A percentile compares a stretch with the other conserved stretches of the same genome.
phyloP scores from a whole-genome alignment of 163 green algal species.

The Scenedesmus sp. region DNA sequence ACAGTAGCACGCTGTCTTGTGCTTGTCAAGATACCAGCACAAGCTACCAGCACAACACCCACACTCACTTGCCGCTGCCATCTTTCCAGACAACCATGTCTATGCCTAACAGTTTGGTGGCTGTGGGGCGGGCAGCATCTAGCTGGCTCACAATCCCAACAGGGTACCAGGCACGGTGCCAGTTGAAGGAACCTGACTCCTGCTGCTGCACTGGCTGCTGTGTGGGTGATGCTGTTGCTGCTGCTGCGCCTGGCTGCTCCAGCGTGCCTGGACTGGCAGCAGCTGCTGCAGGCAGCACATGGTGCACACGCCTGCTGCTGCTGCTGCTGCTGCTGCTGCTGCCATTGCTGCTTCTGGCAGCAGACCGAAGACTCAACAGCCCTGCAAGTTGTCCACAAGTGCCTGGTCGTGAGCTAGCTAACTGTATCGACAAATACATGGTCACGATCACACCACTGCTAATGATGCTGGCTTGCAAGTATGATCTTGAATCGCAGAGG shows the following conservation, averaged over 20 bases:
- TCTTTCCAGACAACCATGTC: constrained; percentile 39
- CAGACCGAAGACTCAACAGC: not conserved
- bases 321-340: not conserved
- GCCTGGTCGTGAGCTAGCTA: not conserved
- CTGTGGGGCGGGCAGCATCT: not conserved
- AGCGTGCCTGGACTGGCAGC: not conserved
- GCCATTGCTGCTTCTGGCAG: not conserved
- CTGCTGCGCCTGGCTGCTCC: not conserved
- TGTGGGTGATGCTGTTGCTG: not conserved
- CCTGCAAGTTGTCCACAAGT: not conserved
- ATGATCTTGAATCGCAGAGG: not conserved
- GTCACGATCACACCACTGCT: not conserved
- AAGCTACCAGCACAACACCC: not conserved
- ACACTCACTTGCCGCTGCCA: not conserved
- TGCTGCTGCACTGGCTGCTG: not conserved
- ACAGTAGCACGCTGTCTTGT: no score
- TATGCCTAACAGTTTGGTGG: constrained; percentile 33
- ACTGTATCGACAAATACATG: not conserved
- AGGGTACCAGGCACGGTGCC: constrained; percentile 47
- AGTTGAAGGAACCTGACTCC: constrained; percentile 20
- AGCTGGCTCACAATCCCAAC: constrained; percentile 42
- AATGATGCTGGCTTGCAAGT: not conserved
- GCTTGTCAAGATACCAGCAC: no score
- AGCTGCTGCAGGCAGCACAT: not conserved
- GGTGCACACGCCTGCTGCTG: not conserved